Conservation (phyloP, 306 rosid species). For the Malus fusca region DNA sequence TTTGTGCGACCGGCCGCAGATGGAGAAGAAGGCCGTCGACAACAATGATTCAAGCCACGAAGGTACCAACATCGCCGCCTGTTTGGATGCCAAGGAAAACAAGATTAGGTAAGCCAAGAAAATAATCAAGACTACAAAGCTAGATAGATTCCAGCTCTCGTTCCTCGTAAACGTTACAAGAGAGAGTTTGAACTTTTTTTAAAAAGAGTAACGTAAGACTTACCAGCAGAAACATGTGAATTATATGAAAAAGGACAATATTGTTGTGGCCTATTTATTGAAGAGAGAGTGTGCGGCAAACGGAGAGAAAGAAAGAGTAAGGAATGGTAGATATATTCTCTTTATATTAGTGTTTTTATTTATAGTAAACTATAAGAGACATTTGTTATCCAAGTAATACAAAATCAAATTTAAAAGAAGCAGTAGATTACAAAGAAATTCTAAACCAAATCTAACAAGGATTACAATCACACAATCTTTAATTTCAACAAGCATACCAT, state of each 20-base stretch:
- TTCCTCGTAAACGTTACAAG: conserved; percentile 22
- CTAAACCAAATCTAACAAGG: too few species aligned
- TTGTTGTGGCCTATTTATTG: too few species aligned
- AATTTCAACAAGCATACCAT: background rate
- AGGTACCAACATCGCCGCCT: conserved; percentile 40
- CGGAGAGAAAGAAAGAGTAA: too few species aligned
- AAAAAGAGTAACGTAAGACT: conserved; percentile 32
- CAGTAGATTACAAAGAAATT: too few species aligned
- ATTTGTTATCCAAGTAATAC: too few species aligned
- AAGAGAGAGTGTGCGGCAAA: too few species aligned
- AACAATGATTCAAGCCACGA: conserved; percentile 54
- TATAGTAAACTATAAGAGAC: too few species aligned
- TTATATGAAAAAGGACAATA: conserved; percentile 12
- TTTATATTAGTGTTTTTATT: too few species aligned
- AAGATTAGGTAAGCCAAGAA: background rate
- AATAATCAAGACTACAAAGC: background rate
- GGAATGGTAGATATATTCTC: too few species aligned
- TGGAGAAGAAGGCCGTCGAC: conserved; percentile 40
- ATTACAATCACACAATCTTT: too few species aligned
- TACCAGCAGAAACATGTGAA: conserved; percentile 19
- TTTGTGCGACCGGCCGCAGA: conserved; percentile 28
- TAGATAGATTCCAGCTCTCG: background rate
- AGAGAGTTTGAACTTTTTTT: background rate
- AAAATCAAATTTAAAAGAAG: too few species aligned
- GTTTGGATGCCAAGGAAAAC: background rate